Percentiles rank a stretch among this genome's conserved stretches.
Conservation (phyloP, 1,284 basidiomycete species). For the Apiotrichum laibachii region DNA sequence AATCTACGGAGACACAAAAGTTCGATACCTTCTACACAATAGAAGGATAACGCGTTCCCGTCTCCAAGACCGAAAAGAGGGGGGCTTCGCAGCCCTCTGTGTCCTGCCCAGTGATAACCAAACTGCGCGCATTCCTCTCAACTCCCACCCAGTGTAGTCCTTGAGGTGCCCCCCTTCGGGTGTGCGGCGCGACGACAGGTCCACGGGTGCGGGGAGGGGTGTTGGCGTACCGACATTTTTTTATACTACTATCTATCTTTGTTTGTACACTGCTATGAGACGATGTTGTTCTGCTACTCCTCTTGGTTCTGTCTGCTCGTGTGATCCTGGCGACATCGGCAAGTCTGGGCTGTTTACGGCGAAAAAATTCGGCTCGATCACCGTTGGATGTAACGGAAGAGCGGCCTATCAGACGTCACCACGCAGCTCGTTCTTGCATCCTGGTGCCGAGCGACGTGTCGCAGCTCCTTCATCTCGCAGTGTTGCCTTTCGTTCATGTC, state of each 20-base stretch:
- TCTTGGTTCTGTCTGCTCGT: too few relatives aligned
- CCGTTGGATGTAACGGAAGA: too few relatives aligned
- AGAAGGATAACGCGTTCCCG: constrained; percentile 51
- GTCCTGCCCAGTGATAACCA: constrained; percentile 35
- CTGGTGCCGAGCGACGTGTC: too few relatives aligned
- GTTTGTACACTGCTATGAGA: too few relatives aligned
- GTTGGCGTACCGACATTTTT: constrained; percentile 29
- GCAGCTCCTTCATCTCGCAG: too few relatives aligned
- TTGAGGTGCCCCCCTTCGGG: constrained; percentile 23
- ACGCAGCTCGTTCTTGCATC: too few relatives aligned
- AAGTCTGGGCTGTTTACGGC: too few relatives aligned
- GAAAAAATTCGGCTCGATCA: too few relatives aligned
- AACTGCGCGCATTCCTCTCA: constrained; percentile 24
- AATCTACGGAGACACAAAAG: constrained; percentile 47
- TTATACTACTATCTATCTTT: background rate
- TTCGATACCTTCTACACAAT: constrained; percentile 47
- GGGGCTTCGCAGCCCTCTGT: constrained; percentile 13
- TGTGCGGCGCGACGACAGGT: constrained; percentile 26
- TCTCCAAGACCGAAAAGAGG: constrained; percentile 41
- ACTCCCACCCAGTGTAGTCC: constrained; percentile 5
- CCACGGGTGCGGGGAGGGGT: constrained; percentile 16
- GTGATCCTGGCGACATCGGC: too few relatives aligned
- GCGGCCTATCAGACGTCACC: too few relatives aligned
- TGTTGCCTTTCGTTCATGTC: too few relatives aligned
- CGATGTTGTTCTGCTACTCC: too few relatives aligned